Percentiles rank a stretch among this genome's conserved stretches.
These are phyloP conservation scores for Chlamydomonas schloesseri DNA, from an alignment of 139 green algal species.

Conservation along the genomic window DNA sequence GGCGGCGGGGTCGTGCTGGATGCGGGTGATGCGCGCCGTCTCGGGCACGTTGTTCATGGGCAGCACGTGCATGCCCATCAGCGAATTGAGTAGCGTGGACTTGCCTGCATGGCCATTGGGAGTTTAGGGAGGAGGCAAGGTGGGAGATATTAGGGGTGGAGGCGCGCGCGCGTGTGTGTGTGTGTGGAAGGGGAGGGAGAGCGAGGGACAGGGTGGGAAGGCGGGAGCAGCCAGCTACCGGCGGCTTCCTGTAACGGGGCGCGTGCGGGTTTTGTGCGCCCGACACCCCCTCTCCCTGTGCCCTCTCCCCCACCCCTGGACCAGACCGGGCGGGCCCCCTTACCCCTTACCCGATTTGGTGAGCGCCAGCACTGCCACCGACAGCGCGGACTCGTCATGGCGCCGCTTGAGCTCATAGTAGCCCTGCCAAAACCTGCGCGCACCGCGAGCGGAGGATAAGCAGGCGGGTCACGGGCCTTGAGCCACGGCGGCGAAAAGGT, in stretches of 20 bases:
- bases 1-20: slow-evolving; percentile 53
- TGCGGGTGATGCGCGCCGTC: slow-evolving; percentile 64
- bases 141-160: neutral
- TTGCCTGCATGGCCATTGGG: slow-evolving; percentile 76
- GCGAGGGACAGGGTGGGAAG: neutral
- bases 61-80: slow-evolving; percentile 67
- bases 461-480: no score
- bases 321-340: no score
- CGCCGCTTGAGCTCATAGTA: slow-evolving; percentile 56
- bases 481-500: no score
- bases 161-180: neutral
- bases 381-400: slow-evolving; percentile 41
- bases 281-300: no score
- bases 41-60: slow-evolving; percentile 83
- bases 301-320: no score
- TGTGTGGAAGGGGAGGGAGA: neutral
- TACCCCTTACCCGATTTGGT: slow-evolving; percentile 66
- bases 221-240: no score
- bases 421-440: no score
- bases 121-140: neutral
- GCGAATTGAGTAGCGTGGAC: slow-evolving; percentile 78
- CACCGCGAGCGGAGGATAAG: no score
- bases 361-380: slow-evolving; percentile 69
- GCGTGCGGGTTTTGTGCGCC: neutral
- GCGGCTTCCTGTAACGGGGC: no score